Evolutionary conservation across 2,329 filamentous ascomycete genomes (phyloP).

Genomic region (Xylaria sp.): DNA sequence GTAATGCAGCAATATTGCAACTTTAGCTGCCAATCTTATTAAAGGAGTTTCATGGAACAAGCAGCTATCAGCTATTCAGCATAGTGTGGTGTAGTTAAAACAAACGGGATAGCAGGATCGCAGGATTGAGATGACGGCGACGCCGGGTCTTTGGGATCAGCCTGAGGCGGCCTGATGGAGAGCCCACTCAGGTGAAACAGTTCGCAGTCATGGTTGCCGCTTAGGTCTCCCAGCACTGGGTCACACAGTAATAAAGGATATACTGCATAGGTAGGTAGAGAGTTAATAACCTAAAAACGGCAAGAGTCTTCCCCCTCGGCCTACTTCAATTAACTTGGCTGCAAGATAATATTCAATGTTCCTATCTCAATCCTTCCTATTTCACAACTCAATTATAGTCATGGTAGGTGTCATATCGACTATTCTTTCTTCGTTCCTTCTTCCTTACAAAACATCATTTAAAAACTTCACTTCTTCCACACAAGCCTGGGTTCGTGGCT

Average conservation of each 20-base stretch:
- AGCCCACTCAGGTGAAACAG: slow-evolving; percentile 41
- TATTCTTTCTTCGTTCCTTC: neutral
- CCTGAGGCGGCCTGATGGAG: slow-evolving; percentile 15
- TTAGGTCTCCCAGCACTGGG: neutral
- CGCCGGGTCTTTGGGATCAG: neutral
- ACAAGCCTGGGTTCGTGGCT: neutral
- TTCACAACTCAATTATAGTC: neutral
- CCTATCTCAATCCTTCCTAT: neutral
- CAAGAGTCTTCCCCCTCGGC: no score
- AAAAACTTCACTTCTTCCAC: no score
- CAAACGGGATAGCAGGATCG: slow-evolving; percentile 24
- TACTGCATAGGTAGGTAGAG: neutral
- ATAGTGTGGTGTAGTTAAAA: neutral
- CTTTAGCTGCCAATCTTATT: slow-evolving; percentile 13
- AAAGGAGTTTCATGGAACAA: slow-evolving; percentile 3
- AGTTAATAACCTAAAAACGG: no score
- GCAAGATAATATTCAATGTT: neutral
- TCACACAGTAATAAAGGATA: neutral
- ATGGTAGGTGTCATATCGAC: neutral
- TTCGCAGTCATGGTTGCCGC: slow-evolving; percentile 24
- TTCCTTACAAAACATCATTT: neutral
- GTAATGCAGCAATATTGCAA: neutral
- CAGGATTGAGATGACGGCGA: slow-evolving; percentile 13
- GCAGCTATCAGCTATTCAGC: slow-evolving; percentile 4
- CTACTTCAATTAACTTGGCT: neutral